Base-by-base conservation (phyloP, 2,329 filamentous ascomycete genomes). In the Metarhizium rileyi region DNA sequence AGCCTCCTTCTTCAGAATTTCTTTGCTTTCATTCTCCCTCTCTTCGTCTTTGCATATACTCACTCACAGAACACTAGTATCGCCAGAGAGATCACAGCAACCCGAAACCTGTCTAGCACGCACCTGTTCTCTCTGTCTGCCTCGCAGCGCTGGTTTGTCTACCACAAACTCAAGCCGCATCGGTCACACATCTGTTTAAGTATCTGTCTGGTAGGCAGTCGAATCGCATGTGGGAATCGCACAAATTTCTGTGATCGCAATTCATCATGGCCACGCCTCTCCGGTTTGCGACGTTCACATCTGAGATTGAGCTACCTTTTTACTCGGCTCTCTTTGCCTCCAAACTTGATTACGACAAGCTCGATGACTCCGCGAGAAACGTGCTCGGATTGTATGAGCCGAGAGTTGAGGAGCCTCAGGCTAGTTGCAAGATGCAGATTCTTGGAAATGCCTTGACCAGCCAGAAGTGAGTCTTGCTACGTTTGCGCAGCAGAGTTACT, bases 311-410 rank as follows among this genome's bases (percentile, higher is more conserved):
- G 65, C 77, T 97, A 41, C 88, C 90, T 42, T 98, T 98, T 69
- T 98, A 96, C 66, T 86, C 87, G 43, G 84, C 89, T 5, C 80
- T 98, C n/a, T 93, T 94, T 52, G 82, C 85, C 5, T 86, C 86
- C 57, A 98, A 98, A 71, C 89, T 98, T 64, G 90, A 97, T 66
- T 85, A 95, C 77, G 93, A 96, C 71, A 95, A 90, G 70, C 87
- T 98, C 47, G 87, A 96, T 71, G 91, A 95, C 67, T 95, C 90
- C 9, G 87, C 90, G 23, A 86, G 91, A 42, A 84, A 85, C 52
- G 78, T 97, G 3, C 76, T 95, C 27, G 93, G 93, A 4, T 71
- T 95, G 41, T 98, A 98, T 66, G 89, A 96, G 68, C 82, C 93
- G 57, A 85, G 86, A 41, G 74, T 82, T 40, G 85, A 88, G 58